Evolutionary conservation across 305 asterid genomes (phyloP).

Genomic region (Solanum hybrid): DNA sequence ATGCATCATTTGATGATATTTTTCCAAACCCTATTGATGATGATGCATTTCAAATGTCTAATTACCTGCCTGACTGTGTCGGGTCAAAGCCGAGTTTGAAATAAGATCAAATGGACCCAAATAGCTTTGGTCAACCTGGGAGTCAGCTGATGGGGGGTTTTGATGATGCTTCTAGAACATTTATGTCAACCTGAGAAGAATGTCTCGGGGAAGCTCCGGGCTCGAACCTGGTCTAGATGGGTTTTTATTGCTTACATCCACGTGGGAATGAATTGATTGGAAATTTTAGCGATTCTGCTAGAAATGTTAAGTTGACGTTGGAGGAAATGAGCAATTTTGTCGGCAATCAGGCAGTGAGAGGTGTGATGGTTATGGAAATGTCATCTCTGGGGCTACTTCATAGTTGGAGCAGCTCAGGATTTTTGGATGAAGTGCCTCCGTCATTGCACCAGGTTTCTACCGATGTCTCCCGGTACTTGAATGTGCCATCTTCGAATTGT

Average conservation of each 20-base stretch:
- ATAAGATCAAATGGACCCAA: not conserved
- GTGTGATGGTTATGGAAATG: not conserved
- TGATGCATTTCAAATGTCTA: not conserved
- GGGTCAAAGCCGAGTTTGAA: not conserved
- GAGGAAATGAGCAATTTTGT: not conserved
- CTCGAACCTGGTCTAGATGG: not conserved
- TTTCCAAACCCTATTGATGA: conserved; percentile 20
- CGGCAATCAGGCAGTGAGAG: not conserved
- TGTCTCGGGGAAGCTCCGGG: not conserved
- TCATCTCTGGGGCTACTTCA: not conserved
- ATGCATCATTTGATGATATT: conserved; percentile 58
- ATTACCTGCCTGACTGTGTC: conserved; percentile 5
- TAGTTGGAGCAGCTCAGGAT: not conserved
- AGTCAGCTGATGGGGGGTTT: not conserved
- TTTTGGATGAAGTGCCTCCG: not conserved
- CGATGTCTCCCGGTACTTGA: not conserved
- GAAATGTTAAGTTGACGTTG: not conserved
- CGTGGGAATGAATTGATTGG: not conserved
- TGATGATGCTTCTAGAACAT: not conserved
- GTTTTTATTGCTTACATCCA: not conserved
- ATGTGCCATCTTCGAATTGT: not conserved
- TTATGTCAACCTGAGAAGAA: not conserved
- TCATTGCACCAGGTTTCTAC: not conserved
- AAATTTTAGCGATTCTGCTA: not conserved
- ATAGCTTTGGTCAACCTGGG: not conserved